Conservation (phyloP, 441 rosid species). For the Erodium moschatum region DNA sequence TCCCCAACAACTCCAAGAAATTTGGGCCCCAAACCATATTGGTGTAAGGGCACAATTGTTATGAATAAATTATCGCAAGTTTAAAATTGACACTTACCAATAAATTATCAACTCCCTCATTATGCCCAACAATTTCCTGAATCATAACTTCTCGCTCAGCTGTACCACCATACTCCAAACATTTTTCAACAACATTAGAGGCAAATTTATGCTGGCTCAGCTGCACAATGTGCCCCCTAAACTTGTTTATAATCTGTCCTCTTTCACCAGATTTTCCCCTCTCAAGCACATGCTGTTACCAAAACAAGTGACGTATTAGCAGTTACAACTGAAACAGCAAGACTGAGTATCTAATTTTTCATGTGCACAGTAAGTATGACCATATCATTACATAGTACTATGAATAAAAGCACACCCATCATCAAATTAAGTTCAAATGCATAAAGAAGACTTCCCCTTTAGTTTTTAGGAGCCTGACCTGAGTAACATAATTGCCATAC, state of each 20-base stretch:
- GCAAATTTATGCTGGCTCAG: conserved; percentile 18
- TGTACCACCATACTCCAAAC: conserved; percentile 24
- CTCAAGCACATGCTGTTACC: conserved; percentile 25
- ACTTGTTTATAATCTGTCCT: conserved; percentile 21
- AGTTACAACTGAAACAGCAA: not conserved
- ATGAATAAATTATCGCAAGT: not conserved
- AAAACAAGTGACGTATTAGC: conserved; percentile 6
- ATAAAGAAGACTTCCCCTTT: not conserved
- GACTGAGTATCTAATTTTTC: too few relatives aligned
- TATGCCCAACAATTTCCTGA: conserved; percentile 21
- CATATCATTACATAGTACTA: too few relatives aligned
- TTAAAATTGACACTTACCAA: conserved; percentile 17
- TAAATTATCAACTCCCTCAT: conserved; percentile 26
- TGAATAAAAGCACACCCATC: too few relatives aligned
- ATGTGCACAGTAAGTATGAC: not conserved
- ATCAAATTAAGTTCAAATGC: too few relatives aligned
- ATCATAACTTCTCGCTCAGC: conserved; percentile 21
- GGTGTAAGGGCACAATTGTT: not conserved
- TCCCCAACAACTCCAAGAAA: not conserved
- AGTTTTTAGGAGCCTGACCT: conserved; percentile 37
- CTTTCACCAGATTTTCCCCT: conserved; percentile 26
- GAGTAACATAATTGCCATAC: conserved; percentile 96
- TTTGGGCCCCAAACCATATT: not conserved
- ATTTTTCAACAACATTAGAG: conserved; percentile 24
- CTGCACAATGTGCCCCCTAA: conserved; percentile 23